Conservation (phyloP, 352 stramenopile species). For the Pythium coloratum region DNA sequence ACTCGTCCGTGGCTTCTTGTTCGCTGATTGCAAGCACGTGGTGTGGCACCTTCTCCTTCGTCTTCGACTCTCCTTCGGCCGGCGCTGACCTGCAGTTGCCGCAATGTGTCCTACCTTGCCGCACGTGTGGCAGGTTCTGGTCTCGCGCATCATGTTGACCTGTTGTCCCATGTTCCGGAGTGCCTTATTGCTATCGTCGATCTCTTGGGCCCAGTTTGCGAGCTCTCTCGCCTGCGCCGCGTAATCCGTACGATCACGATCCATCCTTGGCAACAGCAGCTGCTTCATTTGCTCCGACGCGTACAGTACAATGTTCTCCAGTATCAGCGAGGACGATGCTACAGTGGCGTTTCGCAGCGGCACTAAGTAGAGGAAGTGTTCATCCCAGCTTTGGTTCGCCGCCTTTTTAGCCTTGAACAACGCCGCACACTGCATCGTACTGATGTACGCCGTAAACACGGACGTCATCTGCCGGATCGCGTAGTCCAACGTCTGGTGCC, state of each 20-base stretch:
- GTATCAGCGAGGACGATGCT: conserved; percentile 1
- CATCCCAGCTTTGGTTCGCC: not conserved
- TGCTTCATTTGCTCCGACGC: not conserved
- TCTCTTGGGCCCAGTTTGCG: not conserved
- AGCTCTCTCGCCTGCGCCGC: conserved; percentile 4
- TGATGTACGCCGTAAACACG: conserved; percentile 1
- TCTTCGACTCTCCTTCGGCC: not conserved
- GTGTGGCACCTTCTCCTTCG: not conserved
- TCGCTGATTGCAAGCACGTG: not conserved
- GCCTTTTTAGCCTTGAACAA: conserved; percentile 6
- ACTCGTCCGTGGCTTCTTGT: not conserved
- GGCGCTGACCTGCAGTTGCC: too few species aligned
- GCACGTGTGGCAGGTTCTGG: not conserved
- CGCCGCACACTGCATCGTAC: not conserved
- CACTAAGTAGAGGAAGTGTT: conserved; percentile 2
- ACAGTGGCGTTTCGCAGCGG: not conserved
- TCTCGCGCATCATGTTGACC: not conserved
- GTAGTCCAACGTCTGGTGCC: not conserved
- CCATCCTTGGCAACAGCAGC: not conserved
- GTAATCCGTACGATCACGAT: not conserved
- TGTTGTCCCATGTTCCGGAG: not conserved
- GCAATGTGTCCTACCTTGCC: not conserved
- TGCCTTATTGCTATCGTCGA: not conserved
- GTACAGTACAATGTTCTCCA: conserved; percentile 13
- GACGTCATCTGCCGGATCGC: conserved; percentile 5